Percentiles rank a stretch among this genome's conserved stretches.
Evolutionary conservation across 78 protist species (phyloP).

Genomic region (slime mould (Dictyostelium discoideum)): dicty_2.7 NC_007088.5:6500001-6500500

Average conservation of each 20-base stretch:
- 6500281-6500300: too few species aligned
- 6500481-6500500: slow-evolving; percentile 24
- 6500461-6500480: not conserved
- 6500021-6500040: not conserved
- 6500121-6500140: too few species aligned
- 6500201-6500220: too few species aligned
- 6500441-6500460: slow-evolving; percentile 13
- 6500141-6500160: too few species aligned
- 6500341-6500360: not conserved
- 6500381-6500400: not conserved
- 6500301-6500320: too few species aligned
- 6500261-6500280: too few species aligned
- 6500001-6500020: not conserved
- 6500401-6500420: not conserved
- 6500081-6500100: too few species aligned
- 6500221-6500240: too few species aligned
- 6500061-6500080: not conserved
- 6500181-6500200: too few species aligned
- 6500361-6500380: not conserved
- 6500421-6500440: not conserved
- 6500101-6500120: too few species aligned
- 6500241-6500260: not conserved
- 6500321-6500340: not conserved
- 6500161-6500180: too few species aligned
- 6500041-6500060: not conserved